phyloP scores from a whole-genome alignment of 768 basidiomycete species.

The Suillus paluster region DNA sequence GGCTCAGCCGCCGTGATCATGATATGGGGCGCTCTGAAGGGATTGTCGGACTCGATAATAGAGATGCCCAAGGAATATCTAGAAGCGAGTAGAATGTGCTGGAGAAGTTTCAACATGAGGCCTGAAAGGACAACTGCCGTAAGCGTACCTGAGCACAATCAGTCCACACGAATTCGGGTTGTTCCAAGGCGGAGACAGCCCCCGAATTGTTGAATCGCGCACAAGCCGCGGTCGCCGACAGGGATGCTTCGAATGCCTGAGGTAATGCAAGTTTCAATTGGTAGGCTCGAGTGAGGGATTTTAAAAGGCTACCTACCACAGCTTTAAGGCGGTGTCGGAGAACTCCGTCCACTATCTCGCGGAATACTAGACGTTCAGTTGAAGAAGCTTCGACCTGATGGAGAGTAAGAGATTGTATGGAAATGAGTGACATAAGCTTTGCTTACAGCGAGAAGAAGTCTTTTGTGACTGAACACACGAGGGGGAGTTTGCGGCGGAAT shows the following conservation, averaged over 20 bases:
- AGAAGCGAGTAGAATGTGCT: conserved; percentile 39
- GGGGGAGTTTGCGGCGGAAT: conserved; percentile 4
- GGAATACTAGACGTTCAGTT: conserved; percentile 35
- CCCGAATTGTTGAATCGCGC: conserved; percentile 42
- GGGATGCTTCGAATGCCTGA: conserved; percentile 47
- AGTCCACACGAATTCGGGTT: conserved; percentile 49
- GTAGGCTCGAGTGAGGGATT: conserved; percentile 10
- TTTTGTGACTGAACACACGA: conserved; percentile 37
- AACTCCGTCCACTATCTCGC: conserved; percentile 37
- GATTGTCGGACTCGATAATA: conserved; percentile 48
- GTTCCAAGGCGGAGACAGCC: conserved; percentile 39
- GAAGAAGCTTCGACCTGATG: conserved; percentile 28
- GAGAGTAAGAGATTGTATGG: background rate
- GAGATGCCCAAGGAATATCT: conserved; percentile 35
- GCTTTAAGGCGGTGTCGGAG: conserved; percentile 44
- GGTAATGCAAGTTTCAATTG: conserved; percentile 9
- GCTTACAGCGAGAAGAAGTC: conserved; percentile 36
- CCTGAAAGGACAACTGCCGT: background rate
- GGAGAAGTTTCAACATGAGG: background rate
- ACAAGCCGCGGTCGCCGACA: conserved; percentile 40
- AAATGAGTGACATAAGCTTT: background rate
- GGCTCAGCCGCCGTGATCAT: conserved; percentile 45
- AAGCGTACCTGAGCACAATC: conserved; percentile 55
- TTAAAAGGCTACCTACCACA: conserved; percentile 37
- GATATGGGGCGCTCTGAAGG: conserved; percentile 50